These are phyloP conservation scores for Leucosporidium scottii DNA, from an alignment of 768 basidiomycete genomes.

Conservation along the genomic window DNA sequence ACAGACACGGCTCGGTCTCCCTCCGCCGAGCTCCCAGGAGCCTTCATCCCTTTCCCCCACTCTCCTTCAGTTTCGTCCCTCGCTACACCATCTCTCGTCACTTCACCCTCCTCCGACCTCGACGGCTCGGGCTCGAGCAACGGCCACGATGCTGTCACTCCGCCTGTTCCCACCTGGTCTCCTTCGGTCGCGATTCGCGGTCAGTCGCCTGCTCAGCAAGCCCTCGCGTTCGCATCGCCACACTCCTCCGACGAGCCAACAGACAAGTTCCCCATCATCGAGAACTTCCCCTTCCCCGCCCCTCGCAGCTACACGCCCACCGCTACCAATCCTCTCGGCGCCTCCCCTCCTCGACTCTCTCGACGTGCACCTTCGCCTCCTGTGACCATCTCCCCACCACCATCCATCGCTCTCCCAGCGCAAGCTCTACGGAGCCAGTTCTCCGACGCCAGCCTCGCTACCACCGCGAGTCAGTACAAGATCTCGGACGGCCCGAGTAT, in stretches of 20 bases:
- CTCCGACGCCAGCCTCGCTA: constrained; percentile 1
- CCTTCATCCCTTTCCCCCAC: neutral
- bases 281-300: neutral
- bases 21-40: neutral
- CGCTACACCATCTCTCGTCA: constrained; percentile 6
- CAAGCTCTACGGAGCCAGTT: neutral
- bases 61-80: neutral
- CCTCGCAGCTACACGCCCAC: neutral
- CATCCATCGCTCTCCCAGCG: too few species aligned
- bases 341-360: neutral
- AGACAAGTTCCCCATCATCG: neutral
- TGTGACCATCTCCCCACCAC: too few species aligned
- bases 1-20: neutral
- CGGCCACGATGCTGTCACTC: neutral
- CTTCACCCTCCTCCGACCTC: constrained; percentile 13
- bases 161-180: neutral
- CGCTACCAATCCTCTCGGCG: neutral
- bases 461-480: neutral
- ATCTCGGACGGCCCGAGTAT: neutral
- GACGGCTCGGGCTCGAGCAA: neutral
- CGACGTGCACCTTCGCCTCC: too few species aligned
- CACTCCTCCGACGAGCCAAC: neutral
- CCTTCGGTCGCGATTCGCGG: neutral
- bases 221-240: neutral
- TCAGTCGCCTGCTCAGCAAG: neutral